Percentiles rank a stretch among this genome's conserved stretches.
These are phyloP conservation scores for Silene uniflora DNA, from an alignment of 148 eudicot genomes.

Conservation along the genomic window DNA sequence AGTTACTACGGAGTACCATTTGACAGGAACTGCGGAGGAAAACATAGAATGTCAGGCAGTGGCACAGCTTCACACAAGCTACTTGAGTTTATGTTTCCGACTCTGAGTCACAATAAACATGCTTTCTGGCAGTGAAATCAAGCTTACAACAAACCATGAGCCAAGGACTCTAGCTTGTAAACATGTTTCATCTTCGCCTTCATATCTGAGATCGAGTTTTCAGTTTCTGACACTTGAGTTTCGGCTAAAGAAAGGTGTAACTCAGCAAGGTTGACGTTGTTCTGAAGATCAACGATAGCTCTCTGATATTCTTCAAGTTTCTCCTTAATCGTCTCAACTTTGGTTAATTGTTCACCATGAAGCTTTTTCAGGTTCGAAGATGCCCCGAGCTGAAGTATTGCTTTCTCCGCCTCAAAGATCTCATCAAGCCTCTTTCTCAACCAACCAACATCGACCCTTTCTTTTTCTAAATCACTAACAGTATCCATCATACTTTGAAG, in stretches of 20 bases:
- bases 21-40: too few species aligned
- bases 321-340: neutral
- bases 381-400: neutral
- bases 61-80: neutral
- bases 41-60: neutral
- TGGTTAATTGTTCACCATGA: neutral
- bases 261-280: neutral
- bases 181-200: neutral
- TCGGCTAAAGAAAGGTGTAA: neutral
- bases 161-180: constrained; percentile 4
- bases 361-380: neutral
- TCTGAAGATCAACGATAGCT: neutral
- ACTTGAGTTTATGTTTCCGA: neutral
- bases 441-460: constrained; percentile 12
- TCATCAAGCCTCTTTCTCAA: constrained; percentile 15
- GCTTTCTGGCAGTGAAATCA: neutral
- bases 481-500: neutral
- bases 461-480: constrained; percentile 7
- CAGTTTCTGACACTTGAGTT: neutral
- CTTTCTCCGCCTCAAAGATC: constrained; percentile 4
- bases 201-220: neutral
- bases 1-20: neutral
- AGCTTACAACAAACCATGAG: neutral
- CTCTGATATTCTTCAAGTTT: neutral
- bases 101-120: neutral